Conservation (phyloP, 768 basidiomycete genomes). For the Rhodotorula sphaerocarpa region DNA sequence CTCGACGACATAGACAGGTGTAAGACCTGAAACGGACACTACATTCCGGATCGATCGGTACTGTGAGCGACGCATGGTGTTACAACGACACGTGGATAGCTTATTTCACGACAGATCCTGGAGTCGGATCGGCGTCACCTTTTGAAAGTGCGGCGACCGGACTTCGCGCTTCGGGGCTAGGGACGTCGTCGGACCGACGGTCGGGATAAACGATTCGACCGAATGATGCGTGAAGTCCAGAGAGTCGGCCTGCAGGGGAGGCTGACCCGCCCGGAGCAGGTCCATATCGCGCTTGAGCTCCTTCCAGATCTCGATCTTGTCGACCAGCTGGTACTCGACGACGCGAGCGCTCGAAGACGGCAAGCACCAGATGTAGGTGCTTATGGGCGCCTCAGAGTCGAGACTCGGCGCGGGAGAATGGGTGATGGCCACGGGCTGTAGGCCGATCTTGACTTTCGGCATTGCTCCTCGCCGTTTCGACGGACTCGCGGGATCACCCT, state of each 20-base stretch:
- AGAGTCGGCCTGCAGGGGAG: background rate
- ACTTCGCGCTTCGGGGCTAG: background rate
- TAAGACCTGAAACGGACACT: too few relatives aligned
- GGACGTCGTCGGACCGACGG: too few relatives aligned
- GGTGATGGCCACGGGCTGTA: slow-evolving; percentile 10
- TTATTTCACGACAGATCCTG: too few relatives aligned
- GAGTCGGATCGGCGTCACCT: background rate
- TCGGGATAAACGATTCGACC: background rate
- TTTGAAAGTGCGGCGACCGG: too few relatives aligned
- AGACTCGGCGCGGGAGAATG: background rate
- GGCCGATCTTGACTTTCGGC: slow-evolving; percentile 24
- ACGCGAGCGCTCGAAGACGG: slow-evolving; percentile 15
- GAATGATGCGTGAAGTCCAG: background rate
- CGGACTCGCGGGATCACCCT: too few relatives aligned
- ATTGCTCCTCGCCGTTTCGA: slow-evolving; percentile 12
- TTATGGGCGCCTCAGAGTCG: too few relatives aligned
- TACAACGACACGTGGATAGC: too few relatives aligned
- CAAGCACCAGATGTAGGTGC: slow-evolving; percentile 19
- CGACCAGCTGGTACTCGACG: slow-evolving; percentile 22
- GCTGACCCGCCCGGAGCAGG: background rate
- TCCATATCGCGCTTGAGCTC: slow-evolving; percentile 3
- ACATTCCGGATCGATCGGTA: too few relatives aligned
- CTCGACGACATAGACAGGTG: too few relatives aligned
- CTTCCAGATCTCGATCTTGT: slow-evolving; percentile 22
- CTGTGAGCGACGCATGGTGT: too few relatives aligned